Conservation (phyloP, 1,284 basidiomycete genomes). For the Ustilago hordei region DNA sequence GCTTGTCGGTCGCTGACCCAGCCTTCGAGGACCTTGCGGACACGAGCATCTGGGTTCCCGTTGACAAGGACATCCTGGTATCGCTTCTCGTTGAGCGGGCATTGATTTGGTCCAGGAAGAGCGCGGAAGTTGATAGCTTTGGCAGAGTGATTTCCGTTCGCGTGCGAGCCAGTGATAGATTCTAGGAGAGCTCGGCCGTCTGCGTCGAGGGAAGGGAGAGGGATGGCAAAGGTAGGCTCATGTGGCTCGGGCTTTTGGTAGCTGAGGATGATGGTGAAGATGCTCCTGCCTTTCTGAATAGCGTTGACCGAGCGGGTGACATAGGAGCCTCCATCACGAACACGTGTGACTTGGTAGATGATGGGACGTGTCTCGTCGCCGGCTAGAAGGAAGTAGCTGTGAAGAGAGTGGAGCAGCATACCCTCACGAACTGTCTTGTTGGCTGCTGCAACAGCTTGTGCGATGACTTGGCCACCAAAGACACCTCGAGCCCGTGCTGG, state of each 20-base stretch:
- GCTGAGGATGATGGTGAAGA: conserved; percentile 64
- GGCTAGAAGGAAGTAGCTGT: conserved; percentile 65
- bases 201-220: conserved; percentile 48
- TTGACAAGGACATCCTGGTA: conserved; percentile 49
- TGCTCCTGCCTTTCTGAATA: conserved; percentile 51
- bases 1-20: conserved; percentile 56
- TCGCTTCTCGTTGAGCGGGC: conserved; percentile 55
- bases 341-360: conserved; percentile 60
- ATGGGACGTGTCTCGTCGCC: conserved; percentile 58
- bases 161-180: conserved; percentile 45
- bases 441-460: conserved; percentile 60
- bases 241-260: conserved; percentile 64
- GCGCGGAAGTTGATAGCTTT: conserved; percentile 41
- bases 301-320: conserved; percentile 64
- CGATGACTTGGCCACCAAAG: conserved; percentile 67
- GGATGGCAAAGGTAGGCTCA: conserved; percentile 61
- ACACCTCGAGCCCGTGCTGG: conserved; percentile 64
- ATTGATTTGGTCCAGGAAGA: conserved; percentile 46
- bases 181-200: conserved; percentile 22
- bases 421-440: conserved; percentile 56
- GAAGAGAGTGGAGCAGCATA: conserved; percentile 55
- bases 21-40: conserved; percentile 45
- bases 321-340: conserved; percentile 67
- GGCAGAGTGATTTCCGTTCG: conserved; percentile 34
- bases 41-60: conserved; percentile 22